Evolutionary conservation across 805 yeast genomes (phyloP), one percentile per base, ranked within the genome.

Genomic region (Yarrowia sp.): DNA sequence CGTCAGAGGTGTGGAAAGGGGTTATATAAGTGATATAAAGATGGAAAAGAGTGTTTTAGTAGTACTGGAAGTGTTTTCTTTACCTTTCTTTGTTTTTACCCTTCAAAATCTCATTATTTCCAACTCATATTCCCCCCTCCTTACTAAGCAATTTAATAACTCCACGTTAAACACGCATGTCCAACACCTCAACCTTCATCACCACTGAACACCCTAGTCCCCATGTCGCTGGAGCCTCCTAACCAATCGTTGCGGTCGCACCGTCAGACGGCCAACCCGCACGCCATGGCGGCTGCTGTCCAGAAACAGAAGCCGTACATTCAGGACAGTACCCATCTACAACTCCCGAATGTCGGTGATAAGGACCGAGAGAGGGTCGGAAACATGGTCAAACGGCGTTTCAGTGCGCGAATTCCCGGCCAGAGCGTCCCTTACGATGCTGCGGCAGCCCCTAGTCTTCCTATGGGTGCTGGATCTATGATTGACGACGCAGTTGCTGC

Each of bases 371-470:
- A 73, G 48, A 70, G 73, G 66, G 72, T 74, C 16, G 75, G 73
- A 10, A 70, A 73, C 59, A 65, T 74, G 65, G 76, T 74, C 49
- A 74, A 74, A 61, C 67, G 71, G 59, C 72, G 76, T 11, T 68
- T 72, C 67, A 73, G 75, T n/a, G 70, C 74, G 8, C 72, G 76
- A 1, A 53, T 69, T 16, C 71, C 70, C 14, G 66, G 68, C 42
- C 96, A 90, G 75, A 80, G 90, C 69, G 88, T 15, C 92, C 38
- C 95, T 94, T 22, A 95, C 89, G 78, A 90, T 87, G 80, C 83
- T 94, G 95, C 89, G 75, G 82, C 85, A 75, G 95, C 97, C 1
- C 65, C 65, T 3, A 40, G 48, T 52, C 82, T 91, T 75, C 97
- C 97, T 8, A 94, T 89, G 75, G 87, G 87, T 71, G 85, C 87